Conservation (phyloP, 1,284 basidiomycete genomes). For the Mycena citricolor region DNA sequence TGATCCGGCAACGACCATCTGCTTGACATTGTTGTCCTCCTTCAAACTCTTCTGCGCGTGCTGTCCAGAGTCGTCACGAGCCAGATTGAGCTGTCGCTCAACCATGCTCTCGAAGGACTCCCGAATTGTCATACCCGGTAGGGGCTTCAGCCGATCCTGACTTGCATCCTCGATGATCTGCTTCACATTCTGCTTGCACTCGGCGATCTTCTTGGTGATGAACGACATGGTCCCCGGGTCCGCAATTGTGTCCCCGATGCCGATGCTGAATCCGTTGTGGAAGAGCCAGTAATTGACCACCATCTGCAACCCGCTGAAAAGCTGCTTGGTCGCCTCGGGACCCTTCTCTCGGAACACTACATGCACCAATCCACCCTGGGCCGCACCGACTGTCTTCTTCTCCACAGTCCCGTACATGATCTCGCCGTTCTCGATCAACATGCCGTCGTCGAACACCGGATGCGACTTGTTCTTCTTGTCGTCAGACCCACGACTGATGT, state of each 20-base stretch:
- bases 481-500: conserved; percentile 83
- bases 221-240: conserved; percentile 85
- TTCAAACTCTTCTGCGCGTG: conserved; percentile 95
- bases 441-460: conserved; percentile 89
- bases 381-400: conserved; percentile 97
- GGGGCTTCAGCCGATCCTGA: conserved; percentile 81
- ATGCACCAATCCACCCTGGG: conserved; percentile 93
- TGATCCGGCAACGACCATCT: conserved; percentile 99
- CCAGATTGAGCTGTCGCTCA: conserved; percentile 90
- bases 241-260: conserved; percentile 98
- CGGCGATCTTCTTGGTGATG: conserved; percentile 83
- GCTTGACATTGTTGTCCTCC: conserved; percentile 99
- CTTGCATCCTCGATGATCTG: conserved; percentile 76
- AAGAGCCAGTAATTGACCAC: conserved; percentile 99
- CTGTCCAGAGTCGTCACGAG: conserved; percentile 94
- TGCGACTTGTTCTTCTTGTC: conserved; percentile 59
- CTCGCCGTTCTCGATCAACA: conserved; percentile 97
- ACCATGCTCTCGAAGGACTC: conserved; percentile 97
- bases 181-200: conserved; percentile 78
- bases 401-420: conserved; percentile 94
- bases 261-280: conserved; percentile 98
- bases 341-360: conserved; percentile 98
- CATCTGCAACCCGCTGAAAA: conserved; percentile 93
- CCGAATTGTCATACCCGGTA: conserved; percentile 98
- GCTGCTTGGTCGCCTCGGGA: conserved; percentile 86